Percentiles rank a stretch among this genome's conserved stretches.
Evolutionary conservation across 768 basidiomycete species (phyloP).

Genomic region (Tubosaeta brunneosetosa): DNA sequence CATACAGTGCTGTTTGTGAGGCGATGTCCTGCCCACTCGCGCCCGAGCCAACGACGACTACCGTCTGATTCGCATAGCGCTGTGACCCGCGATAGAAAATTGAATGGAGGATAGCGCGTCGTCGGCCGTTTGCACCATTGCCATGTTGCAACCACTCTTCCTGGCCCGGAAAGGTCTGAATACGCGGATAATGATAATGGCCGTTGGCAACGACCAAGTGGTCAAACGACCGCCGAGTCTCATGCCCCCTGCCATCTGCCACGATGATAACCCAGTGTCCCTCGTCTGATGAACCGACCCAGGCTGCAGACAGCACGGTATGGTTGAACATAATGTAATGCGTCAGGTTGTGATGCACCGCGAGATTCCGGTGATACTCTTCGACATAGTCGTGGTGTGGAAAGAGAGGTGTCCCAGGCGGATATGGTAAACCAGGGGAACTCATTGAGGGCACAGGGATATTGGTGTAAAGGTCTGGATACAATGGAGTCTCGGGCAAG

Average conservation of each 20-base stretch:
- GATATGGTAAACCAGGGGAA: conserved; percentile 51
- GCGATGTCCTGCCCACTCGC: conserved; percentile 46
- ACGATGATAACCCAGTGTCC: conserved; percentile 46
- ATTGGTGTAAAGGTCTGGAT: conserved; percentile 51
- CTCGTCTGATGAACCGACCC: conserved; percentile 36
- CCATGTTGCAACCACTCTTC: conserved; percentile 42
- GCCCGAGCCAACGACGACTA: conserved; percentile 49
- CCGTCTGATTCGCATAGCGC: conserved; percentile 36
- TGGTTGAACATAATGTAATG: conserved; percentile 41
- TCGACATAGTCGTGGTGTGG: conserved; percentile 43
- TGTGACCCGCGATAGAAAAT: conserved; percentile 49
- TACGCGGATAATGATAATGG: conserved; percentile 48
- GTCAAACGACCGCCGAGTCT: conserved; percentile 35
- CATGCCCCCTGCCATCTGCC: conserved; percentile 14
- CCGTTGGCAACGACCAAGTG: conserved; percentile 56
- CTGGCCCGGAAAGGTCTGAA: conserved; percentile 43
- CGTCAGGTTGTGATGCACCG: conserved; percentile 35
- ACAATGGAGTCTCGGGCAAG: conserved; percentile 52
- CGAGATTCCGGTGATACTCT: conserved; percentile 45
- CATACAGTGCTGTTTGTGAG: conserved; percentile 36
- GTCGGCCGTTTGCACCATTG: conserved; percentile 7
- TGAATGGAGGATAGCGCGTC: conserved; percentile 46
- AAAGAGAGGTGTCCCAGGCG: conserved; percentile 46
- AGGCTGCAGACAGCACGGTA: conserved; percentile 38
- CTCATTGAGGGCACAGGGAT: conserved; percentile 56